Percentiles rank a stretch among this genome's conserved stretches.
Evolutionary conservation across 2,329 filamentous ascomycete genomes (phyloP).

Genomic region (Apiospora malaysiana): DNA sequence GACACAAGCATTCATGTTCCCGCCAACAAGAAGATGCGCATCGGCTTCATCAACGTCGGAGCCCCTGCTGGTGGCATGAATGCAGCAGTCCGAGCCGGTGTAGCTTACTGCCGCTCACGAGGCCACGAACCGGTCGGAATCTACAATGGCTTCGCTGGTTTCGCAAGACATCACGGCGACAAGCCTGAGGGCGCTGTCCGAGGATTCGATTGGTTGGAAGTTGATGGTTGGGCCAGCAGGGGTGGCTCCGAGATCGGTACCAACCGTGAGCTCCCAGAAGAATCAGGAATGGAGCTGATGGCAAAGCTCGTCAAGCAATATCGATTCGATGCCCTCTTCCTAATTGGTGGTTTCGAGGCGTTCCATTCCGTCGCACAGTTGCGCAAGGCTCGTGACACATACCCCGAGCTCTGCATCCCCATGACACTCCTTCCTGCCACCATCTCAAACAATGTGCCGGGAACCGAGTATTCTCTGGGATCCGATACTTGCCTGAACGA

Average conservation of each 20-base stretch:
- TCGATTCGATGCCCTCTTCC: conserved; percentile 88
- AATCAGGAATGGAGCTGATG: conserved; percentile 81
- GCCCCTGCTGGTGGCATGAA: conserved; percentile 98
- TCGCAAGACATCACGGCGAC: conserved; percentile 88
- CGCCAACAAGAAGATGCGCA: conserved; percentile 81
- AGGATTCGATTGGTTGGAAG: conserved; percentile 89
- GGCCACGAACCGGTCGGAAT: conserved; percentile 94
- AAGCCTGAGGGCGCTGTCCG: conserved; percentile 82
- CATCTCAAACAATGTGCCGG: conserved; percentile 97
- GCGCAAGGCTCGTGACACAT: conserved; percentile 77
- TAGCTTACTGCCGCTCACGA: conserved; percentile 88
- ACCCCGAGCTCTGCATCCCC: conserved; percentile 88
- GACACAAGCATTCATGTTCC: conserved; percentile 70
- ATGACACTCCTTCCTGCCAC: conserved; percentile 93
- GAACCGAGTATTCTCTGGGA: conserved; percentile 95
- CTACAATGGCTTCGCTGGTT: conserved; percentile 95
- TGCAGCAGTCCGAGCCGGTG: conserved; percentile 88
- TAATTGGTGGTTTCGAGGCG: conserved; percentile 94
- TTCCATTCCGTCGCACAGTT: conserved; percentile 92
- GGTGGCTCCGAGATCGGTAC: conserved; percentile 98
- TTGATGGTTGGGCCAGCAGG: conserved; percentile 93
- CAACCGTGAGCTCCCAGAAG: conserved; percentile 88
- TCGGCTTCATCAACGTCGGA: conserved; percentile 96
- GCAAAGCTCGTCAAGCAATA: conserved; percentile 85
- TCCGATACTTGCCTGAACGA: conserved; percentile 98